phyloP scores from a whole-genome alignment of 108 stramenopile genomes.

The Nannochloropsis salina region DNA sequence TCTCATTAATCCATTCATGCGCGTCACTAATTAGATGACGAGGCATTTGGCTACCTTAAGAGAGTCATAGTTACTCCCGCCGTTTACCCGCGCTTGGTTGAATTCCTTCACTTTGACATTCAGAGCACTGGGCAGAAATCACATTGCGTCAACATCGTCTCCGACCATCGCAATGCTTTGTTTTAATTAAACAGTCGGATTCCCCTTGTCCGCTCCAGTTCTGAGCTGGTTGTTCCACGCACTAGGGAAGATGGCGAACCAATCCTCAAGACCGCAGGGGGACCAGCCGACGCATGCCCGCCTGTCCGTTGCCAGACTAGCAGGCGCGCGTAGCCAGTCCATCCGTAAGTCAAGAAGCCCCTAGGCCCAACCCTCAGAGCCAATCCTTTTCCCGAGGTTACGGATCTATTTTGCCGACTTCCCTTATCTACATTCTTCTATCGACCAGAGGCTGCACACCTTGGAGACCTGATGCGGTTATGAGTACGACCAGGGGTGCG shows the following conservation, averaged over 20 bases:
- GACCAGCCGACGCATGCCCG: constrained; percentile 33
- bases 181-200: constrained; percentile 57
- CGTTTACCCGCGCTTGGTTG: constrained; percentile 57
- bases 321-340: not conserved
- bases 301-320: not conserved
- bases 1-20: constrained; percentile 59
- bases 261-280: constrained; percentile 34
- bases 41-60: constrained; percentile 91
- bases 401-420: constrained; percentile 57
- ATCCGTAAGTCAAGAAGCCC: constrained; percentile 21
- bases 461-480: constrained; percentile 98
- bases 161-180: constrained; percentile 53
- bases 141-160: constrained; percentile 52
- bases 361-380: constrained; percentile 47
- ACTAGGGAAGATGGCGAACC: constrained; percentile 31
- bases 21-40: constrained; percentile 58
- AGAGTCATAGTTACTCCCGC: constrained; percentile 87
- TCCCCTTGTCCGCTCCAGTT: constrained; percentile 58
- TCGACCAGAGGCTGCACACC: constrained; percentile 89
- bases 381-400: constrained; percentile 57
- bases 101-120: constrained; percentile 59
- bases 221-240: constrained; percentile 51
- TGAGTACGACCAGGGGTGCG: constrained; percentile 78
- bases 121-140: constrained; percentile 59
- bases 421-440: constrained; percentile 91